Base-by-base conservation (phyloP, 768 basidiomycete species). In the Suillus variegatus region DNA sequence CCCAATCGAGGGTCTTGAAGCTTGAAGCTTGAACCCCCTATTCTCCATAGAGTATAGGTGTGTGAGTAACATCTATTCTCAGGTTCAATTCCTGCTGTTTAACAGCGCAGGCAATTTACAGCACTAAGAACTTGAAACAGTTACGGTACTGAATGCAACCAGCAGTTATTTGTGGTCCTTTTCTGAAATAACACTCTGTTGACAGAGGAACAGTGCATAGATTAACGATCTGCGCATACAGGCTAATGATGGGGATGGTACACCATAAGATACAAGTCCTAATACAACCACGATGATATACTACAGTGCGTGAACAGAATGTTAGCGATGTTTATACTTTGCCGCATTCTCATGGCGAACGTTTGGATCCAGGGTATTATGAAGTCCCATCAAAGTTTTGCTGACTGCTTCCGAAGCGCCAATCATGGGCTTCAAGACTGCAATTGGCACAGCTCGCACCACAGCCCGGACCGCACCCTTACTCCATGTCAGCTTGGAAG, bases 391-490 rank as follows among this genome's bases (percentile, higher is more conserved):
- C 44, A 99, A 79, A 0, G 97, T 96, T 82, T 99, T 96, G 79
- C 94, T 91, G 66, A 99, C 91, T 3, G 97, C 97, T 77, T 97
- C 97, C 60, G 91, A 94, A 5, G 96, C 95, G 5, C 97, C 97
- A 64, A 99, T 99, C 94, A 97, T 97, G 2, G 97, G 95, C 72
- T 94, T 95, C 70, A 99, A 80, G 13, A 99, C 95, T 0, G 97
- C 97, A 65, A 99, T 96, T 7, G 97, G 97, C 13, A 99, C 95
- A 36, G 97, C 97, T 35, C 97, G 89, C 66, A 99, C 92, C 35
- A 99, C 96, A 28, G 97, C 93, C 64, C 90, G 91, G 25, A 96
- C 91, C 61, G 96, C 88, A 3, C 95, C 96, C 95, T 99, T 2
- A 61, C 9, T 62, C 61, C 16, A 57, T 54, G 46, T 65, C 36